Base-by-base conservation (phyloP, 2,329 filamentous ascomycete genomes). In the Cladophialophora bantiana region DNA sequence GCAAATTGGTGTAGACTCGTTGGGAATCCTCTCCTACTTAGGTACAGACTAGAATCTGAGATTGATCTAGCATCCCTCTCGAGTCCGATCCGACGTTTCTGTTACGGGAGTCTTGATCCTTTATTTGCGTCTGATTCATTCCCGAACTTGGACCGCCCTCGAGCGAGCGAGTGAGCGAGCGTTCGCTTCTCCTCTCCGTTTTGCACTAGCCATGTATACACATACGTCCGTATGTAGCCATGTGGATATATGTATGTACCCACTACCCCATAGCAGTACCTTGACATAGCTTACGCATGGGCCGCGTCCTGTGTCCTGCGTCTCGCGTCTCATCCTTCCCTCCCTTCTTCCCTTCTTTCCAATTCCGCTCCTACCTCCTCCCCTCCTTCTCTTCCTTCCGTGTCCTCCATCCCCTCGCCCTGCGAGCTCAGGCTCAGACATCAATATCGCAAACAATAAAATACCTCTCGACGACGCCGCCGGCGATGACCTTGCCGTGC, bases 391-490 rank as follows among this genome's bases (percentile, higher is more conserved):
- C 35, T 31, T 13, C 48, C 48, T 18, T 53, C 13, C 20, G 3
- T 31, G 12, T 31, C 32, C 50, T 45, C 55, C 18, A 42, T 42
- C n/a, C n/a, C 34, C 48, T 63, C 31, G 26, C 26, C 26, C 26
- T 26, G 26, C 26, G 26, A 26, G 26, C 26, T 12, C 52, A 42
- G 1, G 10, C 50, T 35, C 9, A 55, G 6, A 36, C 59, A 40
- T 55, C 45, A 20, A 68, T 56, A 38, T 69, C 67, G 31, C 67
- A 69, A 1, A 69, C 67, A 7, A 69, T 63, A 31, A 69, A 69
- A 40, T 67, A 53, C 53, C 58, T 50, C 57, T 64, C 64, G n/a
- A 65, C 50, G 12, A 69, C 67, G 4, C 67, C 65, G 32, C 67
- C 67, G n/a, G 67, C 67, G 38, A 69, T 69, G 18, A 69, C 6